Percentiles rank a stretch among this genome's conserved stretches.
These are phyloP conservation scores for Capsella rubella DNA, from an alignment of 441 rosid species.

Conservation along the genomic window DNA sequence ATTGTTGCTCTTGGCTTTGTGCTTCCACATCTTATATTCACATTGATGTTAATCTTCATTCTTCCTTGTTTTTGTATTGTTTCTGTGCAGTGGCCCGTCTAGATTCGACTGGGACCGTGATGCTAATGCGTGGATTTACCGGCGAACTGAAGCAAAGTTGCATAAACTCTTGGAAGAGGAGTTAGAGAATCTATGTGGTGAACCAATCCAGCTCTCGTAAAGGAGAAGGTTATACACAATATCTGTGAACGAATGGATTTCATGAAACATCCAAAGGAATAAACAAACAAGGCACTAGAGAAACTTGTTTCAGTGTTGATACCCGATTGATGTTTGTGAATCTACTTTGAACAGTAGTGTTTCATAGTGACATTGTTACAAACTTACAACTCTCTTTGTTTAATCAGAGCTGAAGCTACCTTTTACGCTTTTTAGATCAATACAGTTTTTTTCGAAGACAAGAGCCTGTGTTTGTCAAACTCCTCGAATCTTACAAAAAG, in stretches of 20 bases:
- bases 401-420: slow-evolving; percentile 16
- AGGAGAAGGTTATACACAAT: not conserved
- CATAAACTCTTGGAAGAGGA: slow-evolving; percentile 69
- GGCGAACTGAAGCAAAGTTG: slow-evolving; percentile 70
- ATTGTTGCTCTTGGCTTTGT: slow-evolving; percentile 12
- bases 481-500: slow-evolving; percentile 5
- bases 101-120: slow-evolving; percentile 84
- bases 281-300: slow-evolving; percentile 32
- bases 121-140: slow-evolving; percentile 71
- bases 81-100: slow-evolving; percentile 75
- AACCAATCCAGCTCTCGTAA: slow-evolving; percentile 66
- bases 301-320: slow-evolving; percentile 5
- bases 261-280: slow-evolving; percentile 33
- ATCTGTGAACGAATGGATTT: slow-evolving; percentile 8
- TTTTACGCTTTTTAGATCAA: slow-evolving; percentile 11
- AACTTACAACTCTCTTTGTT: slow-evolving; percentile 27
- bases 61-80: not conserved
- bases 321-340: slow-evolving; percentile 11
- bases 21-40: slow-evolving; percentile 21
- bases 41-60: slow-evolving; percentile 6
- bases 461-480: slow-evolving; percentile 19
- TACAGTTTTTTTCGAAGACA: not conserved
- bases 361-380: slow-evolving; percentile 25
- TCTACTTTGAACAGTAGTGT: slow-evolving; percentile 21
- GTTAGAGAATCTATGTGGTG: slow-evolving; percentile 68